Evolutionary conservation across 768 basidiomycete genomes (phyloP).

Genomic region (Gyrodon lividus): DNA sequence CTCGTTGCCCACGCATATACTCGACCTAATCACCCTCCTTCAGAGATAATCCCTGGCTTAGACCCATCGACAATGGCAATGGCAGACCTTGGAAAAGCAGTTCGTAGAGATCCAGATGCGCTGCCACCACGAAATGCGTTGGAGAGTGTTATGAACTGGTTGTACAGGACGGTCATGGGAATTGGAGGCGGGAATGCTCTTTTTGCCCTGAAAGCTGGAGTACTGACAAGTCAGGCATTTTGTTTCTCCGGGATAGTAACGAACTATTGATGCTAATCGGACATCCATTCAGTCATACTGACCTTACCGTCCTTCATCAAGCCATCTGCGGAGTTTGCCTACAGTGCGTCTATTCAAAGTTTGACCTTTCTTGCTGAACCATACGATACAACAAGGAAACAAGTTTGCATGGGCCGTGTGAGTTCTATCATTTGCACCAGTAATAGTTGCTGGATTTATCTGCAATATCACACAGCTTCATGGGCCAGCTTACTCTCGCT

Average conservation of each 20-base stretch:
- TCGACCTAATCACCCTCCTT: not conserved
- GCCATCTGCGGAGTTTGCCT: slow-evolving; percentile 55
- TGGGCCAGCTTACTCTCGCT: slow-evolving; percentile 70
- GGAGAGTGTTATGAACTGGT: slow-evolving; percentile 47
- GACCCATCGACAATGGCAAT: slow-evolving; percentile 35
- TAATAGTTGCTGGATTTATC: not conserved
- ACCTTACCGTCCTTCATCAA: slow-evolving; percentile 59
- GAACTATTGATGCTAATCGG: not conserved
- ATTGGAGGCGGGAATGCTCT: slow-evolving; percentile 59
- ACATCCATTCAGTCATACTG: slow-evolving; percentile 44
- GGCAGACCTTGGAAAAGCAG: slow-evolving; percentile 55
- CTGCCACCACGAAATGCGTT: slow-evolving; percentile 63
- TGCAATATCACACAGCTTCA: slow-evolving; percentile 44
- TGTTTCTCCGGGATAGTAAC: not conserved
- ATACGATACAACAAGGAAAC: slow-evolving; percentile 41
- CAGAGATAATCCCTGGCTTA: slow-evolving; percentile 59
- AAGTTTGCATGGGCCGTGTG: slow-evolving; percentile 73
- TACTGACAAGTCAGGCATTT: slow-evolving; percentile 50
- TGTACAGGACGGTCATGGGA: slow-evolving; percentile 41
- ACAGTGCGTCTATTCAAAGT: slow-evolving; percentile 39
- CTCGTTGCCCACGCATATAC: not conserved
- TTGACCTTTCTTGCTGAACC: slow-evolving; percentile 4
- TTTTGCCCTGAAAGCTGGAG: slow-evolving; percentile 70
- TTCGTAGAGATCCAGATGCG: slow-evolving; percentile 69
- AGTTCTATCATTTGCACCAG: slow-evolving; percentile 17